Conservation (phyloP, 108 stramenopile genomes). For the Ochromonas danica region DNA sequence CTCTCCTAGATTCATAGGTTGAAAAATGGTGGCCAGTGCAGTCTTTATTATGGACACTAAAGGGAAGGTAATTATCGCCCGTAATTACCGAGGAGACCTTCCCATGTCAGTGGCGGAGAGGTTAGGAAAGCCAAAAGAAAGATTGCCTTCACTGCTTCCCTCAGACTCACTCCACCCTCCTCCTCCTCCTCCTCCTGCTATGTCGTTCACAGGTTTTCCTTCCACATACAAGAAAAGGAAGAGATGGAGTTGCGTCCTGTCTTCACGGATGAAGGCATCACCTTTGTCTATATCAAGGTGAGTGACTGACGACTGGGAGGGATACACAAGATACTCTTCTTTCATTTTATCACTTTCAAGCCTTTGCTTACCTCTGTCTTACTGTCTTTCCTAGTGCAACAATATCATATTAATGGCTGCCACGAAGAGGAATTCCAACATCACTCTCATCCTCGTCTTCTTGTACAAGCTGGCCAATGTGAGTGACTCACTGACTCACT, state of each 20-base stretch:
- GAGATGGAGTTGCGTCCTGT: constrained; percentile 61
- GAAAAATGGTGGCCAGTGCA: not conserved
- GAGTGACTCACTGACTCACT: not conserved
- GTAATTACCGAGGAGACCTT: constrained; percentile 97
- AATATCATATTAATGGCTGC: constrained; percentile 94
- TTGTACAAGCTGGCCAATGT: constrained; percentile 68
- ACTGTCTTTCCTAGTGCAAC: constrained; percentile 70
- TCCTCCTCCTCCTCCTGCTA: no score
- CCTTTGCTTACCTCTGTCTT: no score
- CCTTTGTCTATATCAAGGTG: constrained; percentile 56
- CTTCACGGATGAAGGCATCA: constrained; percentile 61
- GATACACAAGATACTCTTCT: no score
- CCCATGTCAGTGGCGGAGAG: constrained; percentile 63
- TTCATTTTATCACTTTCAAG: no score
- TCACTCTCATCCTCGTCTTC: constrained; percentile 83
- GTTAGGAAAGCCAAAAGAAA: constrained; percentile 1
- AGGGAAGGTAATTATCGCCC: constrained; percentile 93
- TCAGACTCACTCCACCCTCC: not conserved
- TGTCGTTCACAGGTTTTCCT: constrained; percentile 48
- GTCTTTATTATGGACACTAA: constrained; percentile 60
- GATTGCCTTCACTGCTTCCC: not conserved
- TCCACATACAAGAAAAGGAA: constrained; percentile 57
- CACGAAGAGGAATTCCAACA: constrained; percentile 92
- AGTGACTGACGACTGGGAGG: no score
- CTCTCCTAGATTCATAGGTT: no score